Evolutionary conservation across 2,329 filamentous ascomycete species (phyloP).

Genomic region (Sarocladiaceae sp.): DNA sequence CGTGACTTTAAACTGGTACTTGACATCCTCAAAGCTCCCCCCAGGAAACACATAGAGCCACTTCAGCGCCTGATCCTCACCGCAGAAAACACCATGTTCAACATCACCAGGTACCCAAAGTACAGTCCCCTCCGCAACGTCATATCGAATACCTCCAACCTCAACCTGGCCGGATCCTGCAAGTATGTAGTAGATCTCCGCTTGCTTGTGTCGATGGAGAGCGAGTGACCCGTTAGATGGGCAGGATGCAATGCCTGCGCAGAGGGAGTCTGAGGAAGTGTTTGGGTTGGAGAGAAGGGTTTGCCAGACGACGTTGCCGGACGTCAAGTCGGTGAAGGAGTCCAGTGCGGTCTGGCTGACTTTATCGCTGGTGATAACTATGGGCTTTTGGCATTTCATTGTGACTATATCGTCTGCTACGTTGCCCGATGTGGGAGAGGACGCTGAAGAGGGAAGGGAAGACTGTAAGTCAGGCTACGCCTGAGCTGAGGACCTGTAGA

Average conservation of each 20-base stretch:
- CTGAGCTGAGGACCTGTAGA: too few species aligned
- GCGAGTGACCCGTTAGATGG: slow-evolving; percentile 17
- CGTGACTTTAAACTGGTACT: slow-evolving; percentile 17
- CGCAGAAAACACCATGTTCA: slow-evolving; percentile 20
- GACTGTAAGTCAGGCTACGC: too few species aligned
- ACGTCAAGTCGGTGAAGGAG: background rate
- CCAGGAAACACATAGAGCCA: slow-evolving; percentile 22
- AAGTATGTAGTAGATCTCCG: slow-evolving; percentile 22
- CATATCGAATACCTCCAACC: slow-evolving; percentile 14
- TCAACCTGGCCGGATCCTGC: slow-evolving; percentile 18
- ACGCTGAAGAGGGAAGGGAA: too few species aligned
- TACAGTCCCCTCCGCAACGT: slow-evolving; percentile 15
- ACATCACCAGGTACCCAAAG: slow-evolving; percentile 20
- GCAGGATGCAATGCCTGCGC: slow-evolving; percentile 19
- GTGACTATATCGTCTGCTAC: background rate
- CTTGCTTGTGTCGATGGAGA: slow-evolving; percentile 20
- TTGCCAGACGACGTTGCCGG: slow-evolving; percentile 18
- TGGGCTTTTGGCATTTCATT: background rate
- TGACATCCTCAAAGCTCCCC: slow-evolving; percentile 18
- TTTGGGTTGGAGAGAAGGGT: slow-evolving; percentile 16
- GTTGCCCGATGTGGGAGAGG: too few species aligned
- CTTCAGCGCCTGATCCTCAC: slow-evolving; percentile 12
- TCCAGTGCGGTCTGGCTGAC: background rate
- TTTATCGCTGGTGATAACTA: background rate
- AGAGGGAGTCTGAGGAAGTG: slow-evolving; percentile 14